A percentile compares a stretch with the other conserved stretches of the same genome.
Evolutionary conservation across 23 red algal species (phyloP).

Genomic region (Gracilaria caudata): DNA sequence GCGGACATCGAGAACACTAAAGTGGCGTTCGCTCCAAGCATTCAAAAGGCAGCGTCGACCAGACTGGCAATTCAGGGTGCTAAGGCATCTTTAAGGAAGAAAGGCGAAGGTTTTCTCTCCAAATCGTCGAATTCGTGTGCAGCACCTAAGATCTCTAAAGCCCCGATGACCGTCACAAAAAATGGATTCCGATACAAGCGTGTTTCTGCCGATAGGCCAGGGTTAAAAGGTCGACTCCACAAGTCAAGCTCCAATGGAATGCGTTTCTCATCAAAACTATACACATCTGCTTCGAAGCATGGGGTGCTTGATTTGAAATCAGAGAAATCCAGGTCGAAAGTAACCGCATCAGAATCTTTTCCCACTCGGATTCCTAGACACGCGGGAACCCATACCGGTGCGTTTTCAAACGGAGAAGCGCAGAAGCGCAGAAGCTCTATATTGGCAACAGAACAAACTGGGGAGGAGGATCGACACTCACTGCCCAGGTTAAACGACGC

Average conservation of each 20-base stretch:
- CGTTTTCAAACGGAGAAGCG: not conserved
- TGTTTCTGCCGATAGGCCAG: not conserved
- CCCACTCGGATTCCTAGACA: not conserved
- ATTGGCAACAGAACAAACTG: not conserved
- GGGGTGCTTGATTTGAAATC: not conserved
- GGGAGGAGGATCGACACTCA: not conserved
- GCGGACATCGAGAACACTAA: not conserved
- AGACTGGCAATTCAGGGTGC: not conserved
- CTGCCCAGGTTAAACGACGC: not conserved
- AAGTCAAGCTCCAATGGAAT: not conserved
- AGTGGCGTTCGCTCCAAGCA: not conserved
- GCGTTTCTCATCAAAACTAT: not conserved
- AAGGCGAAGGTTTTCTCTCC: not conserved
- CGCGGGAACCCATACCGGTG: not conserved
- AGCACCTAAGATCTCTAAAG: not conserved
- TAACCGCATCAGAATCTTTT: not conserved
- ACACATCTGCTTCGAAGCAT: not conserved
- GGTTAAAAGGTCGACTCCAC: no score
- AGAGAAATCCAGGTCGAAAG: not conserved
- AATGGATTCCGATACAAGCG: constrained; percentile 34
- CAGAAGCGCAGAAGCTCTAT: not conserved
- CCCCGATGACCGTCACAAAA: not conserved
- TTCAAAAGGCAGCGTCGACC: not conserved
- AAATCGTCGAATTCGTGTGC: not conserved
- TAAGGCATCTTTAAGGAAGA: not conserved